Evolutionary conservation across 257 asterid species (phyloP), one percentile per base, ranked within the genome.

Genomic region (Nemophila menziesii): DNA sequence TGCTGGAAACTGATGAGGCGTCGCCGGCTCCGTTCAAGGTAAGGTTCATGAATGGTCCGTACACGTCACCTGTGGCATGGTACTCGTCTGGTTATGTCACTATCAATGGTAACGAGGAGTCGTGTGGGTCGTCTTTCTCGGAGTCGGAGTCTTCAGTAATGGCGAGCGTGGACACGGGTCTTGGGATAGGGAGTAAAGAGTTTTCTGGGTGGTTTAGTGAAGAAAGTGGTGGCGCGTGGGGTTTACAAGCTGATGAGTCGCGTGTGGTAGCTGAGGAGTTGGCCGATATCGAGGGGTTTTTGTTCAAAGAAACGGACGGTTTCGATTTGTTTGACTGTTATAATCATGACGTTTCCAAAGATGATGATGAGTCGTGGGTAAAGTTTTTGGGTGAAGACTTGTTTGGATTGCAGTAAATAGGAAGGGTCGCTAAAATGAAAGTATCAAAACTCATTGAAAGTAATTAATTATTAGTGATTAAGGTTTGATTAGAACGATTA

Each of bases 81-180:
- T 86, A 73, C 65, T 60, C 80, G 0, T 47, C 86, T 51, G 75
- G 61, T 22, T 76, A 65, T 72, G 69, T 80, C 51, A 80, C 92
- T 8, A 79, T 79, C 41, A 66, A 79, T 57, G 78, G 80, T 0
- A 79, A 79, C 62, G 92, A 79, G 65, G 86, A 70, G 69, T 62
- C 75, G 0, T 79, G 92, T 55, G 92, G 92, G 18, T 76, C 92
- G n/a, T 76, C 92, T n/a, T 79, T 73, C 56, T 73, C 83, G 20
- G 76, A 70, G 55, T 43, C 63, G 50, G 78, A 76, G 11, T 67
- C 86, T 9, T 70, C 92, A 45, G 67, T 76, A 20, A 80, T 80
- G 92, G 92, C 77, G 26, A 76, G 92, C 64, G 20, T 73, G 22
- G 80, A 80, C 60, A 64, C 49, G 68, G 68, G 86, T 9, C n/a